These are phyloP conservation scores for Ceriops zippeliana DNA, from an alignment of 345 rosid species.

Conservation along the genomic window DNA sequence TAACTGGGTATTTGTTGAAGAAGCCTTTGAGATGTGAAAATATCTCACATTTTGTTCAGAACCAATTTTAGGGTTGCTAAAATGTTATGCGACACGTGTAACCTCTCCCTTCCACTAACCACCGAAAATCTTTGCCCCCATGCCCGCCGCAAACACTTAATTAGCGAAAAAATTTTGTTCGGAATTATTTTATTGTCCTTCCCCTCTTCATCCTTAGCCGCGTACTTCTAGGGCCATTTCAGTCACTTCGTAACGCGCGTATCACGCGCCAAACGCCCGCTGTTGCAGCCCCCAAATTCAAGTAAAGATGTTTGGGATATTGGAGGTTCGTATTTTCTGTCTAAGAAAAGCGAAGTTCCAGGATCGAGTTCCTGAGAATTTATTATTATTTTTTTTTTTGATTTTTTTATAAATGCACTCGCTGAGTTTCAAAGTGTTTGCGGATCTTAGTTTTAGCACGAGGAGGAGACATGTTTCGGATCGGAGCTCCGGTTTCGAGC, in stretches of 20 bases:
- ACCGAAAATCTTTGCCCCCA: not conserved
- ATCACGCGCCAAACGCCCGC: not conserved
- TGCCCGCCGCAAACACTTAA: not conserved
- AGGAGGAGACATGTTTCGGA: constrained; percentile 15
- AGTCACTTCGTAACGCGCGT: not conserved
- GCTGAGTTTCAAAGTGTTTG: constrained; percentile 28
- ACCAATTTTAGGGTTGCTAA: no score
- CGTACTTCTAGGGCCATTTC: not conserved
- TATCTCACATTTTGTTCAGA: no score
- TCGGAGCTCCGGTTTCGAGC: constrained; percentile 10
- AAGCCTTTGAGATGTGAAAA: no score
- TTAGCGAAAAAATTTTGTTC: no score
- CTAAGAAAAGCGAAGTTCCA: not conserved
- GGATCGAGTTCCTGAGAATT: not conserved
- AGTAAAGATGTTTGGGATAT: no score
- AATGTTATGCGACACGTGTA: not conserved
- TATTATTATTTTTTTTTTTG: not conserved
- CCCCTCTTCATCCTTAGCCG: not conserved
- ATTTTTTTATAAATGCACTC: constrained; percentile 36
- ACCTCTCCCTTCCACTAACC: not conserved
- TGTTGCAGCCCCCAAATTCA: not conserved
- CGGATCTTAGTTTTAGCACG: constrained; percentile 29
- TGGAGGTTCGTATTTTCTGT: no score
- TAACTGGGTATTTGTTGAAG: no score
- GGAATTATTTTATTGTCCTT: not conserved